Evolutionary conservation across 2,329 filamentous ascomycete species (phyloP), one percentile per base, ranked within the genome.

Genomic region (Drechslera avenae): DNA sequence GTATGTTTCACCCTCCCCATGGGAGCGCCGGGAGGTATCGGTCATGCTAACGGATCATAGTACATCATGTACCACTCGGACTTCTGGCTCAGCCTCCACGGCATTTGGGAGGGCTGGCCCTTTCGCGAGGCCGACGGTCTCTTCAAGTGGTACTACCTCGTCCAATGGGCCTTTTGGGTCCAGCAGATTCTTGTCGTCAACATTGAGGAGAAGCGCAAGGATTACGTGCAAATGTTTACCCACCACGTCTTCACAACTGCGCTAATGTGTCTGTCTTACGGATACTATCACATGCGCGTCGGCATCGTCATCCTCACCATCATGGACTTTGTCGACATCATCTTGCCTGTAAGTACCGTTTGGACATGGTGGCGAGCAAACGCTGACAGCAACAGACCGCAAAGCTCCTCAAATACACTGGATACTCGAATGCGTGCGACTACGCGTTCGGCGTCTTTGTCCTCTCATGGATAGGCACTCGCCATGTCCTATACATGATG

Each of bases 161-260:
- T 87, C 12, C 92, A 97, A 73, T 89, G 92, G 75, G 87, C 88
- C 18, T 97, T 97, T 74, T 97, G 91, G 88, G 75, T 97, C 39
- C 93, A 97, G 76, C 92, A 96, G 76, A 89, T 97, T 59, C 79
- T 97, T 26, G 90, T 97, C 50, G 90, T 97, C 72, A 88, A 97
- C 75, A 91, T 97, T 53, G 94, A 99, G 75, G 90, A 95, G 76
- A 86, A 89, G 60, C 85, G 94, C 67, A 97, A 97, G 77, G 94
- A 99, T 66, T 88, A 97, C 75, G 89, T 86, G 78, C 93, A 97
- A 75, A 97, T 97, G 94, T 86, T 97, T 62, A 87, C 86, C 14
- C 94, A 97, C 74, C 94, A 99, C 76, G 84, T 97, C 69, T 86
- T 97, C 71, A 99, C 94, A 16, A 90, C 87, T 66, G 79, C 81